Evolutionary conservation across 225 moss, liverwort and hornwort species (phyloP), one percentile per base, ranked within the genome.

Genomic region (Physcomitrium patens): DNA sequence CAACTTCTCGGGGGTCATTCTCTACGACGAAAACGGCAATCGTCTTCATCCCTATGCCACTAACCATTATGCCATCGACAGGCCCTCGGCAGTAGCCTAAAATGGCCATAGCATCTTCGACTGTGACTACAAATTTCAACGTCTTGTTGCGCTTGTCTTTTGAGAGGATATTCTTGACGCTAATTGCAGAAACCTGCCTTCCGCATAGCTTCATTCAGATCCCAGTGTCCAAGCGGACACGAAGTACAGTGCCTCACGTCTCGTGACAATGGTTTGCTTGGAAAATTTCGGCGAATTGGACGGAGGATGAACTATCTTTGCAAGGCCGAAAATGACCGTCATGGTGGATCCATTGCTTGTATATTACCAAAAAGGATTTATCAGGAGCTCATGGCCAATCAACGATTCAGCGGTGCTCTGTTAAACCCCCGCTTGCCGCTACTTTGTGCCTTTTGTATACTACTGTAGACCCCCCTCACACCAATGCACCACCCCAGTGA

Each of bases 21-120:
- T 79, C 20, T 89, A 89, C 65, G 89, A 89, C 71, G 86, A 86
- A 68, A 76, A 86, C 23, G 89, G 89, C 69, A 86, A 89, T 53
- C 81, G 81, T 9, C 63, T 86, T 5, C 37, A 80, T 11, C 31
- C 24, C 3, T 73, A 61, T 57, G 17, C 60, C 31, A 72, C 64
- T 3, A 50, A 61, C 69, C 23, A 51, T 6, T 69, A 70, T 41
- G 13, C 68, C 24, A 19, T 8, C 11, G 74, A 57, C 28, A 64
- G 43, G 8, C 59, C 46, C 4, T 28, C 57, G 15, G 3, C 47
- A 23, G 48, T 12, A n/a, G 71, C 72, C 15, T 72, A 62, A 51
- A 22, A 51, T 9, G 11, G 2, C 19, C n/a, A 14, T 41, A 12
- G 13, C 52, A 6, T 27, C 13, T 9, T 12, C 15, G 49, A 12